Conservation (phyloP, 805 yeast species). For the Candida multigemmis region DNA sequence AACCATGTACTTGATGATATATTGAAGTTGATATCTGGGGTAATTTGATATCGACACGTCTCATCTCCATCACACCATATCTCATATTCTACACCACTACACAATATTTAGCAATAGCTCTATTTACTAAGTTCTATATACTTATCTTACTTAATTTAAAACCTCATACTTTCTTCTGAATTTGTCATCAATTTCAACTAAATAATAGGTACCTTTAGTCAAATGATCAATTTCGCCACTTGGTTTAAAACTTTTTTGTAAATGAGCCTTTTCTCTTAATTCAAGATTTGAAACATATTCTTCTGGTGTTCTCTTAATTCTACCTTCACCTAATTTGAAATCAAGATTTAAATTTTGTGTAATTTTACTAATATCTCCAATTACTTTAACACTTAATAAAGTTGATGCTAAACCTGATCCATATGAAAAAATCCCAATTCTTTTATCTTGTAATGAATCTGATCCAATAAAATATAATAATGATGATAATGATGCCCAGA, state of each 20-base stretch:
- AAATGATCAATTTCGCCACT: conserved; percentile 68
- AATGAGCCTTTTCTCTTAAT: conserved; percentile 83
- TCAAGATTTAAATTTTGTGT: conserved; percentile 59
- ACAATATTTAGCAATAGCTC: too few relatives aligned
- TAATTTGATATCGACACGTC: too few relatives aligned
- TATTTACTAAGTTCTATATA: not conserved
- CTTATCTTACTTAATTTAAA: conserved; percentile 52
- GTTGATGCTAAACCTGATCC: conserved; percentile 98
- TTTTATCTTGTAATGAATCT: conserved; percentile 68
- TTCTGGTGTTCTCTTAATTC: conserved; percentile 63
- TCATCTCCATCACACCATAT: too few relatives aligned
- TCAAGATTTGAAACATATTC: conserved; percentile 75
- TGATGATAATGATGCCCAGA: conserved; percentile 81
- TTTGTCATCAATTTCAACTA: conserved; percentile 76
- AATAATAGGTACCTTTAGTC: conserved; percentile 72
- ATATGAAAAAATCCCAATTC: conserved; percentile 90
- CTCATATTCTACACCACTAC: too few relatives aligned
- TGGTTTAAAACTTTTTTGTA: conserved; percentile 74
- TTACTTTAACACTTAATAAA: conserved; percentile 68
- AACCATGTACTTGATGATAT: too few relatives aligned
- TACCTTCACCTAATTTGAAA: conserved; percentile 50
- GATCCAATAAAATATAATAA: conserved; percentile 66
- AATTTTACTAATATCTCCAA: conserved; percentile 71
- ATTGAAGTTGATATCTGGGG: too few relatives aligned
- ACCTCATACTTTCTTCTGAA: conserved; percentile 75